Evolutionary conservation across 345 rosid species (phyloP), one percentile per base, ranked within the genome.

Genomic region (Zanthoxylum bungeanum): DNA sequence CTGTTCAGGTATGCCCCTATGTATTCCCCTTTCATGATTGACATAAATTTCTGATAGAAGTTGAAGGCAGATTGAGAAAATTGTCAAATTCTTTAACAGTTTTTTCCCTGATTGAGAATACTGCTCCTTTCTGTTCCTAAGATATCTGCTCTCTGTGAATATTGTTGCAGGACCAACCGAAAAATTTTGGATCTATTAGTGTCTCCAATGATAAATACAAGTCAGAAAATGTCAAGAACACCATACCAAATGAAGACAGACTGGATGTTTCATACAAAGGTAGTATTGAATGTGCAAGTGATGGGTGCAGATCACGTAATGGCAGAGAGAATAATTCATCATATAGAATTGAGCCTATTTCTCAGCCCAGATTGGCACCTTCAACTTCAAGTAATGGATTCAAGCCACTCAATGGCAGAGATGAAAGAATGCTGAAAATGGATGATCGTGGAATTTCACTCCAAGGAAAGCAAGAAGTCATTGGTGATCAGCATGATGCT

Each of bases 101-200:
- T 36, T 24, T 68, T 25, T 17, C 24, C 24, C 34, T 68, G 9
- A 14, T 51, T 22, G 61, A 24, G 4, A 7, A 22, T 39, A 55
- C n/a, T 51, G 44, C 21, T 51, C 47, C 46, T 33, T 5, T 3
- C 47, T 27, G 70, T 66, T 66, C 28, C 59, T 21, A 21, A 66
- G 22, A 61, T 68, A 40, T 42, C 28, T 68, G 4, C 42, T 30
- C 66, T 66, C 8, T 64, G 50, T 72, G 25, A 66, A 72, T 79
- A 33, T 64, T 73, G 67, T 49, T 80, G 83, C 83, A 91, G 97
- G 86, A 68, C 9, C 82, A 71, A 36, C 81, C 77, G 5, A 83
- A 75, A 81, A 66, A 22, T 31, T 56, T 72, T 30, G 79, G 81
- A 44, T 66, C 83, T 68, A 64, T 50, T 34, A 74, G 71, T 46